A percentile compares a stretch with the other conserved stretches of the same genome.
Evolutionary conservation across 1,139 yeast species (phyloP).

Genomic region (Suzukiozyma palmioleophila): DNA sequence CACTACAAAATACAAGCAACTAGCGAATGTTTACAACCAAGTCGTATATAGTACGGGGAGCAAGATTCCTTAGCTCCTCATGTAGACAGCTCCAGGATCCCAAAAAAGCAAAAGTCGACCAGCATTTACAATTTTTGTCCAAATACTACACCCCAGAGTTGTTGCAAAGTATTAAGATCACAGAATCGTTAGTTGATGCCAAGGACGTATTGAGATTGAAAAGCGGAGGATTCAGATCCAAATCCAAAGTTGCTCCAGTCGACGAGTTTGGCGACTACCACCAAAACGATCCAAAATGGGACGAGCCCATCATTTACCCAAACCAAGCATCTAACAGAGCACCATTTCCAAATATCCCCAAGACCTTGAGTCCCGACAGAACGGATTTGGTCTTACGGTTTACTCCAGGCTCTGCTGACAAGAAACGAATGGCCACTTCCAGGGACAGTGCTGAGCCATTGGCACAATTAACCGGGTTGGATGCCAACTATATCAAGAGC

Average conservation of each 20-base stretch:
- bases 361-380: slow-evolving; percentile 37
- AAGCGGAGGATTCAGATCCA: slow-evolving; percentile 27
- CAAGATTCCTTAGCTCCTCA: slow-evolving; percentile 2
- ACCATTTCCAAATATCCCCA: slow-evolving; percentile 43
- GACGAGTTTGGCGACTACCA: slow-evolving; percentile 27
- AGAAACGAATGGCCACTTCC: slow-evolving; percentile 12
- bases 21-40: not conserved
- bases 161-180: slow-evolving; percentile 72
- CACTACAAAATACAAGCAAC: no score
- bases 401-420: slow-evolving; percentile 16
- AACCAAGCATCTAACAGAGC: slow-evolving; percentile 37
- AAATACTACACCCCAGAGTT: slow-evolving; percentile 75
- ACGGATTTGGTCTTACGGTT: slow-evolving; percentile 38
- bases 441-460: slow-evolving; percentile 52
- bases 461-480: slow-evolving; percentile 70
- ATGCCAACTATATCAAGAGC: slow-evolving; percentile 57
- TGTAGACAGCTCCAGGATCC: slow-evolving; percentile 1
- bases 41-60: slow-evolving; percentile 2
- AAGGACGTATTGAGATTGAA: slow-evolving; percentile 40
- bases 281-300: slow-evolving; percentile 40
- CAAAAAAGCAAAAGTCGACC: slow-evolving; percentile 15
- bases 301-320: slow-evolving; percentile 44
- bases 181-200: slow-evolving; percentile 74
- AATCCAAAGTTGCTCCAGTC: slow-evolving; percentile 31
- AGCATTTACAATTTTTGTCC: slow-evolving; percentile 57